These are phyloP conservation scores for Aschersonia sp. DNA, from an alignment of 2,329 filamentous ascomycete genomes.

Conservation along the genomic window DNA sequence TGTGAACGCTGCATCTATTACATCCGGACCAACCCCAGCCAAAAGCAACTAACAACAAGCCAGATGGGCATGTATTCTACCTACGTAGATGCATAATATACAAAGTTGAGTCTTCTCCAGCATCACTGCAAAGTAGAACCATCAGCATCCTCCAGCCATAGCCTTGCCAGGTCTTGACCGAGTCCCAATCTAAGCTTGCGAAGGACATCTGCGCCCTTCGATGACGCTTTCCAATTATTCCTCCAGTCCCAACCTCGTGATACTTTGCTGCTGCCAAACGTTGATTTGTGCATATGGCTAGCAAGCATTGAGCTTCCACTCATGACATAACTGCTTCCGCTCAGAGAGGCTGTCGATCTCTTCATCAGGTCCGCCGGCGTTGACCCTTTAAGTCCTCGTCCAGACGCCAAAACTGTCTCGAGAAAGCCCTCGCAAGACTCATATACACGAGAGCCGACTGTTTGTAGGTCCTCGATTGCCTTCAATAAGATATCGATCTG, in stretches of 20 bases:
- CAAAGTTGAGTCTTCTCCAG: not conserved
- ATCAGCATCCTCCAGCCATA: slow-evolving; percentile 56
- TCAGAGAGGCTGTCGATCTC: slow-evolving; percentile 41
- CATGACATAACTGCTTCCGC: slow-evolving; percentile 51
- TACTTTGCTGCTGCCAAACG: slow-evolving; percentile 35
- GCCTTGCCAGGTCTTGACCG: slow-evolving; percentile 56
- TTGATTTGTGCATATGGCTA: slow-evolving; percentile 45
- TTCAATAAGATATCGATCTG: slow-evolving; percentile 66
- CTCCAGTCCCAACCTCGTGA: slow-evolving; percentile 68
- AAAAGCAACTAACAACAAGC: no score
- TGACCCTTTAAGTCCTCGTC: slow-evolving; percentile 45
- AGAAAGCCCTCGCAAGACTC: slow-evolving; percentile 67
- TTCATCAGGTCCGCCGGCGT: slow-evolving; percentile 50
- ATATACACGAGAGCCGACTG: slow-evolving; percentile 59
- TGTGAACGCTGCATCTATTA: no score
- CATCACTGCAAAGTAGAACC: slow-evolving; percentile 20
- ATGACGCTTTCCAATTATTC: slow-evolving; percentile 54
- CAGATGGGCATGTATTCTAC: no score
- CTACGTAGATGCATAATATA: not conserved
- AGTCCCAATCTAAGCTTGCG: slow-evolving; percentile 57
- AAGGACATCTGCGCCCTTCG: slow-evolving; percentile 56
- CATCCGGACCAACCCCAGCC: no score
- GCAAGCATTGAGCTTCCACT: slow-evolving; percentile 61
- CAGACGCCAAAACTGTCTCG: slow-evolving; percentile 57
- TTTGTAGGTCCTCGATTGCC: slow-evolving; percentile 67